Conservation (phyloP, 805 yeast genomes). For the Candida railenensis region DNA sequence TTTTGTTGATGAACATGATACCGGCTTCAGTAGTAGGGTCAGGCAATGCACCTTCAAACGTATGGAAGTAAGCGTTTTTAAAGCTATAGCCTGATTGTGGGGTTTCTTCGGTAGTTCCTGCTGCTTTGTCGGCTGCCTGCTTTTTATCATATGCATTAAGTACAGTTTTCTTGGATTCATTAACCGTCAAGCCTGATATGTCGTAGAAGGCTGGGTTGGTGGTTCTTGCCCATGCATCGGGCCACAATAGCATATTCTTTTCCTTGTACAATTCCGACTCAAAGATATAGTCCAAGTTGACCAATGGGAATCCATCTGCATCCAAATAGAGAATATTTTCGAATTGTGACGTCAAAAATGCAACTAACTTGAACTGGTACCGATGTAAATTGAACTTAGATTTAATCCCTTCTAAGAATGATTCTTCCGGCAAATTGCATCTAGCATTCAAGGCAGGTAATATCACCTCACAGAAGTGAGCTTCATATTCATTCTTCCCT, state of each 20-base stretch:
- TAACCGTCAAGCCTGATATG: slow-evolving; percentile 43
- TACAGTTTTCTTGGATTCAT: slow-evolving; percentile 34
- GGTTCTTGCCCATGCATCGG: slow-evolving; percentile 70
- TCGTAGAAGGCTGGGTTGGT: slow-evolving; percentile 60
- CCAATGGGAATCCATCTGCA: slow-evolving; percentile 50
- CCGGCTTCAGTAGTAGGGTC: slow-evolving; percentile 73
- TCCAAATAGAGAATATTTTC: slow-evolving; percentile 49
- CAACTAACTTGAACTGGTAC: slow-evolving; percentile 51
- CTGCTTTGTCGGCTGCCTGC: slow-evolving; percentile 26
- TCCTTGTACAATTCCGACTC: slow-evolving; percentile 45
- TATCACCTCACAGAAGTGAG: slow-evolving; percentile 41
- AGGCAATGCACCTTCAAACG: slow-evolving; percentile 61
- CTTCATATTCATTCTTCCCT: slow-evolving; percentile 42
- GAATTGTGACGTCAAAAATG: slow-evolving; percentile 62
- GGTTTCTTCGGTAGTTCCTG: slow-evolving; percentile 7
- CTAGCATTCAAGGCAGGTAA: slow-evolving; percentile 44
- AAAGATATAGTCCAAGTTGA: slow-evolving; percentile 46
- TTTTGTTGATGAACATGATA: slow-evolving; percentile 60
- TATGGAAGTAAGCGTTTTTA: slow-evolving; percentile 44
- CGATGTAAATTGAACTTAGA: slow-evolving; percentile 35
- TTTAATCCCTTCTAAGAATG: slow-evolving; percentile 12
- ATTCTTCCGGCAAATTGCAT: slow-evolving; percentile 43
- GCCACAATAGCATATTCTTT: slow-evolving; percentile 57
- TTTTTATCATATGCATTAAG: slow-evolving; percentile 16
- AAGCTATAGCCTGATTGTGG: slow-evolving; percentile 27